Evolutionary conservation across 306 rosid genomes (phyloP).

Genomic region (Rubus idaeus): DNA sequence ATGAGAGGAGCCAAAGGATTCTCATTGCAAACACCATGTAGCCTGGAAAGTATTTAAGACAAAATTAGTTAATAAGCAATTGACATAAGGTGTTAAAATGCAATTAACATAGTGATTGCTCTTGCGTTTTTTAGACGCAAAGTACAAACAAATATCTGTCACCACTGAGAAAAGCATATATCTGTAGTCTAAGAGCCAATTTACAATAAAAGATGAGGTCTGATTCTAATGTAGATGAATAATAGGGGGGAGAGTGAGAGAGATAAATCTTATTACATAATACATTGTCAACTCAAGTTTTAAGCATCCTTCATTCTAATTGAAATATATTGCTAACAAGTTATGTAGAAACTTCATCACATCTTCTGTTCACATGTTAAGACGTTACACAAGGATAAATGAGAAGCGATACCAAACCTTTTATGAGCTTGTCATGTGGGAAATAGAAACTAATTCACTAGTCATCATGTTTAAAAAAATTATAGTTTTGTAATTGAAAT

Average conservation of each 20-base stretch:
- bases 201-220: neutral
- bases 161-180: neutral
- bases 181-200: neutral
- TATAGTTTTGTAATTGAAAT: neutral
- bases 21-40: slow-evolving; percentile 86
- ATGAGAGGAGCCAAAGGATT: slow-evolving; percentile 90
- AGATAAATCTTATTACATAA: neutral
- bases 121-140: neutral
- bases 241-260: neutral
- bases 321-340: neutral
- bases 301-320: neutral
- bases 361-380: too few species aligned
- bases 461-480: neutral
- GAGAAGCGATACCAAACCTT: too few species aligned
- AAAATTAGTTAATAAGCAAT: slow-evolving; percentile 5
- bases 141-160: neutral
- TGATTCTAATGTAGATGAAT: too few species aligned
- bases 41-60: slow-evolving; percentile 44
- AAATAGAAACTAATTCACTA: neutral
- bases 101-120: slow-evolving; percentile 5
- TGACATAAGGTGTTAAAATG: slow-evolving; percentile 5
- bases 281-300: neutral
- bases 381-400: too few species aligned
- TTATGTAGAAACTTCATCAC: neutral
- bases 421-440: too few species aligned